phyloP scores from a whole-genome alignment of 2,329 filamentous ascomycete species.

The Cytospora piceae region DNA sequence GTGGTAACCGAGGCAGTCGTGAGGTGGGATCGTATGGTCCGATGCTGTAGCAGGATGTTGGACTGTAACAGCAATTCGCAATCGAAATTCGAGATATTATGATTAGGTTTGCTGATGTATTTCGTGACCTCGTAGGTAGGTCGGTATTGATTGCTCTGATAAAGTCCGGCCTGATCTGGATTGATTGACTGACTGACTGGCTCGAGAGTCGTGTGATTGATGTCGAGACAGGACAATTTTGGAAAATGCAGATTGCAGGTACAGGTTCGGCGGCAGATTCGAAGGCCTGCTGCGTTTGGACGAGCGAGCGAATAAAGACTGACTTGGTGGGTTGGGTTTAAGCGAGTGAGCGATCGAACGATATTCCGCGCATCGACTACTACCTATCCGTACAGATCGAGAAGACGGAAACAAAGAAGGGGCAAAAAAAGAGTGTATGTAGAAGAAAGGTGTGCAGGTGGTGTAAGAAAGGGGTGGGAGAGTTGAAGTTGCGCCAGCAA shows the following conservation, averaged over 20 bases:
- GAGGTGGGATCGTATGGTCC: slow-evolving; percentile 4
- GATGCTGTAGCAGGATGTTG: background rate
- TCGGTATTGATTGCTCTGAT: background rate
- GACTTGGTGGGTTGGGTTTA: slow-evolving; percentile 14
- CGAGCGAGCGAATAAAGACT: slow-evolving; percentile 15
- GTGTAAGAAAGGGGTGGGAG: slow-evolving; percentile 1
- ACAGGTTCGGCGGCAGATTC: slow-evolving; percentile 5
- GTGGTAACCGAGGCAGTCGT: slow-evolving; percentile 6
- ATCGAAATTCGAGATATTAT: slow-evolving; percentile 24
- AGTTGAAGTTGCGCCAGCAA: slow-evolving; percentile 18
- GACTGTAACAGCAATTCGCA: slow-evolving; percentile 7
- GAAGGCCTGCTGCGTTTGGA: background rate
- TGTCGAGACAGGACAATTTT: slow-evolving; percentile 8
- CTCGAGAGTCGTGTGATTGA: slow-evolving; percentile 8
- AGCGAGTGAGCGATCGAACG: slow-evolving; percentile 25
- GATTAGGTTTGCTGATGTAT: slow-evolving; percentile 15
- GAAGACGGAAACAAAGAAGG: slow-evolving; percentile 21
- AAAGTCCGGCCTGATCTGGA: background rate
- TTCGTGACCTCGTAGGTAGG: slow-evolving; percentile 17
- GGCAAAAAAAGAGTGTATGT: slow-evolving; percentile 19
- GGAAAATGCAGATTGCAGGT: slow-evolving; percentile 10
- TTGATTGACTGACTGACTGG: background rate
- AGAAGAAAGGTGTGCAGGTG: slow-evolving; percentile 11
- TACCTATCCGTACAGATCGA: slow-evolving; percentile 25
- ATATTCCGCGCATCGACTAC: slow-evolving; percentile 24